Base-by-base conservation (phyloP, 2,329 filamentous ascomycete species). In the Ceratocystis eucalypticola region DNA sequence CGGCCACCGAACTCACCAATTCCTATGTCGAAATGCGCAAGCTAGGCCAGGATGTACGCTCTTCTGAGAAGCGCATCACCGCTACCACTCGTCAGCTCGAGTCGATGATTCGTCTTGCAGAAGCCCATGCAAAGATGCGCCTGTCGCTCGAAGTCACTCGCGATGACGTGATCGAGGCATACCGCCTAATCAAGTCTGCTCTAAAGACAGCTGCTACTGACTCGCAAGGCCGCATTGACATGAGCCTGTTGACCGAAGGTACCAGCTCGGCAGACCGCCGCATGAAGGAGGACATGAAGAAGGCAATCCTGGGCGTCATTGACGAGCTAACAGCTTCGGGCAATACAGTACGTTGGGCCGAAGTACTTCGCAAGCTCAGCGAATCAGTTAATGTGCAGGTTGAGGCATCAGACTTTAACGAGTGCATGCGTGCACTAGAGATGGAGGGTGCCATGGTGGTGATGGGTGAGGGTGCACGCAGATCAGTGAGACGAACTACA, bases 171-270 rank as follows among this genome's bases (percentile, higher is more conserved):
- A 79, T 85, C 62, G 94, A 99, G 78, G 92, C 94, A 0, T 90
- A 96, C 61, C 88, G 94, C 10, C 81, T 99, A 53, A 99, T 99
- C 76, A 91, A 93, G 73, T 89, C 87, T 0, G 94, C 95, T 0
- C 84, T 99, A 73, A 97, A 97, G 80, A 95, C 96, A 70, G 90
- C 93, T 0, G 94, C 94, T n/a, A 99, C 95, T 0, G 95, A 99
- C 74, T 79, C 90, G 0, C 82, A 96, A 71, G 94, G 94, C 66
- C 82, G 96, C 67, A 97, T 99, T 72, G 94, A 99, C 74, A 97
- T 99, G 94, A 88, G 89, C 66, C 80, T 99, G 62, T 80, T 99
- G 69, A 96, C 92, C 0, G 94, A 97, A 73, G 94, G 94, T n/a
- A 95, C 90, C 1, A 91, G 88, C 71, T 86, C 91, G 0, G 86